phyloP scores from a whole-genome alignment of 1,139 yeast genomes.

The Blastobotrys capitulatus region DNA sequence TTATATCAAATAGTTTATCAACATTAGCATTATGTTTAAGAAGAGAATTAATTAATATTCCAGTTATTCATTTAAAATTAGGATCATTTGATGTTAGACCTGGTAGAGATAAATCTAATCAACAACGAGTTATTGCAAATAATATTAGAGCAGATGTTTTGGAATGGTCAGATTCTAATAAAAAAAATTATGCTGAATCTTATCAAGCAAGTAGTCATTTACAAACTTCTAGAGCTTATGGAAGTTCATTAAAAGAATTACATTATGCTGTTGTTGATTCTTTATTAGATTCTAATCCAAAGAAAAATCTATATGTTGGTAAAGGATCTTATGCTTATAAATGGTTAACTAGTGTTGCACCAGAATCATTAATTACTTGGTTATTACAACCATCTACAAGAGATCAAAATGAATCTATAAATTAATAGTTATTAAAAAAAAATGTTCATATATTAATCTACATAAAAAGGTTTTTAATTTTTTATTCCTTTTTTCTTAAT shows the following conservation, averaged over 20 bases:
- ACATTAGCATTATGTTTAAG: conserved; percentile 35
- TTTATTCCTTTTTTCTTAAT: conserved; percentile 2
- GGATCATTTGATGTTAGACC: conserved; percentile 38
- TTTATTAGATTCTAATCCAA: conserved; percentile 28
- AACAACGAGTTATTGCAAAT: conserved; percentile 29
- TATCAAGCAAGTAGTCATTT: conserved; percentile 32
- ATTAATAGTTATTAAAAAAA: conserved; percentile 2
- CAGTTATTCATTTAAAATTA: conserved; percentile 29
- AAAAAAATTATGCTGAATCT: conserved; percentile 34
- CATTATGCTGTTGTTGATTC: conserved; percentile 35
- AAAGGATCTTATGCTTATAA: conserved; percentile 35
- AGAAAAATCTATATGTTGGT: conserved; percentile 37
- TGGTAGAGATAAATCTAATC: conserved; percentile 17
- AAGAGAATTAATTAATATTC: conserved; percentile 34
- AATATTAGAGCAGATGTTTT: conserved; percentile 37
- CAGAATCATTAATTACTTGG: conserved; percentile 35
- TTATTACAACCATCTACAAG: conserved; percentile 26
- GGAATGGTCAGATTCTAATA: conserved; percentile 37
- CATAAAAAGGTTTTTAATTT: neutral
- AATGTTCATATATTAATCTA: neutral
- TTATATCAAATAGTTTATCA: conserved; percentile 34
- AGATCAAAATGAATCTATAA: conserved; percentile 8
- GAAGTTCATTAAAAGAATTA: conserved; percentile 31
- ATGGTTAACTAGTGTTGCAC: conserved; percentile 29
- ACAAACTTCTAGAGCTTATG: conserved; percentile 30